Evolutionary conservation across 169 alveolate genomes (phyloP).

Genomic region (Ichthyophthirius multifiliis): DNA sequence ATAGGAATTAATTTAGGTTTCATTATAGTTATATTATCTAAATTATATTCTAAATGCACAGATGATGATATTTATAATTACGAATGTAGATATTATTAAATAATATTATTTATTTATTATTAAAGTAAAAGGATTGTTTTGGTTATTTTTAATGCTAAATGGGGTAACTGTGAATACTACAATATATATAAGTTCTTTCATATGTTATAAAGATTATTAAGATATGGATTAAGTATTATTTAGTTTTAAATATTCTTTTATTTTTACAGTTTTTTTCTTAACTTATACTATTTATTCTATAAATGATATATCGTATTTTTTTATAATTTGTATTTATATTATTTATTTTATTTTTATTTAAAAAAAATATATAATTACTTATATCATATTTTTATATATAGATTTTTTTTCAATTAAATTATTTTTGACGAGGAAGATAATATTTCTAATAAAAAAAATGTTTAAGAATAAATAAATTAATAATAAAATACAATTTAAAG

Average conservation of each 20-base stretch:
- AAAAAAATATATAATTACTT: too few species aligned
- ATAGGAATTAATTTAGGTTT: not conserved
- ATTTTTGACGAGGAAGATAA: not conserved
- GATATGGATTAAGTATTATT: not conserved
- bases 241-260: not conserved
- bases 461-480: not conserved
- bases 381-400: not conserved
- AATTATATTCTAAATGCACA: not conserved
- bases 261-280: not conserved
- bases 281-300: not conserved
- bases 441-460: not conserved
- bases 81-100: not conserved
- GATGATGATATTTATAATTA: not conserved
- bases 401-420: not conserved
- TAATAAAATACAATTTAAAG: not conserved
- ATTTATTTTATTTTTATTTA: not conserved
- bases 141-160: not conserved
- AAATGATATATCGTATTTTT: not conserved
- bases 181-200: not conserved
- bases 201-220: not conserved
- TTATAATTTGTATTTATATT: not conserved
- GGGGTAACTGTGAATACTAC: not conserved
- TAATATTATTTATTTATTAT: not conserved
- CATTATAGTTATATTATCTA: not conserved
- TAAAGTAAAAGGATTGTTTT: not conserved